Base-by-base conservation (phyloP, 2,329 filamentous ascomycete genomes). In the Zopfia rhizophila region DNA sequence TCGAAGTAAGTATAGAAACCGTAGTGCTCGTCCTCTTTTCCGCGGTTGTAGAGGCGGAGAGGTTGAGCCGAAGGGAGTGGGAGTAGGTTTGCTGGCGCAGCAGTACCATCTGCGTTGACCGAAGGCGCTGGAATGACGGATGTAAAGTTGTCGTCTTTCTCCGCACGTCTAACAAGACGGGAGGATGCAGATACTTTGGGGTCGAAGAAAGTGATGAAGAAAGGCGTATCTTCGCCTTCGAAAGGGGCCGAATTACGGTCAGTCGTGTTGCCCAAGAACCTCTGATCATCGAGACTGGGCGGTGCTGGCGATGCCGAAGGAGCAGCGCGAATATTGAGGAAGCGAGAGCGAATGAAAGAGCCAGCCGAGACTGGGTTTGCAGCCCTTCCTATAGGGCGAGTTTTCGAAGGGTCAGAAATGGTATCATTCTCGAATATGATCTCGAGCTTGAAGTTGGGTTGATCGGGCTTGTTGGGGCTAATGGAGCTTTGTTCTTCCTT, bases 1-100 rank as follows among this genome's bases (percentile, higher is more conserved):
- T 91, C 86, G 71, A 89, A 97, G 77, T 96, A 95, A 1, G 83
- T 89, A 75, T 96, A 97, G 74, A 97, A 97, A 2, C 90, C 91
- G 70, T 95, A 97, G 72, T 96, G 91, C 69, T 97, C 93, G 0
- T 87, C 87, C 2, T 82, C 75, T 19, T 89, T 78, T 13, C 89
- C 91, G 14, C 91, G 88, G 68, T 97, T 90, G 69, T 87, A 97
- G 1, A 97, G 82, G 2, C 89, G 84, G 10, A 97, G 78, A 0
- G 91, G 93, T 63, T 97, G 94, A 48, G 76, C 74, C 1, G 78
- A 73, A 0, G 88, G 83, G 6, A 82, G 77, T 0, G 91, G 89
- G 32, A 94, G 83, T 52, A 97, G 77, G 7, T 82, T 82, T 3
- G 90, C 89, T 0, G 88, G 76, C 1, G 85, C 84, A 0, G 90